These are phyloP conservation scores for Candida dubliniensis DNA, from an alignment of 1,139 yeast genomes.

Conservation along the genomic window DNA sequence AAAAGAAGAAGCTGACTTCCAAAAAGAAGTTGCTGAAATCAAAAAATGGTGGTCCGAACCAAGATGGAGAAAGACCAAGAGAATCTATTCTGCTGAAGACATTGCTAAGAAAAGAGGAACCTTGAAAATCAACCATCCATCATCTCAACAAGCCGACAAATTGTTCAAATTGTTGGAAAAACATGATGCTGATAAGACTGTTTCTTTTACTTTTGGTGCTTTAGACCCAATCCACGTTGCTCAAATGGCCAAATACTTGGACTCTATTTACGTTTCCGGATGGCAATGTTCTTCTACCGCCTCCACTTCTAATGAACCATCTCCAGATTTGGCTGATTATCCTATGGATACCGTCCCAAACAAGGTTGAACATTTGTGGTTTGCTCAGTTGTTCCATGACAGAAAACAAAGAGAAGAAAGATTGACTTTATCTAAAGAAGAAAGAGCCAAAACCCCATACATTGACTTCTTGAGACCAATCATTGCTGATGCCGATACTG, in stretches of 20 bases:
- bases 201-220: slow-evolving; percentile 92
- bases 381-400: slow-evolving; percentile 96
- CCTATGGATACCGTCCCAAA: slow-evolving; percentile 99
- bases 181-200: slow-evolving; percentile 74
- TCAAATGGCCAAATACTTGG: slow-evolving; percentile 95
- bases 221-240: slow-evolving; percentile 94
- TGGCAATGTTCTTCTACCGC: slow-evolving; percentile 99
- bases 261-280: slow-evolving; percentile 90
- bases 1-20: slow-evolving; percentile 65
- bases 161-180: slow-evolving; percentile 66
- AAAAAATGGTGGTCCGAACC: slow-evolving; percentile 91
- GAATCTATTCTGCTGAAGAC: slow-evolving; percentile 86
- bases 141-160: slow-evolving; percentile 81
- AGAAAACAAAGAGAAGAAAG: slow-evolving; percentile 93
- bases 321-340: slow-evolving; percentile 97
- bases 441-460: slow-evolving; percentile 63
- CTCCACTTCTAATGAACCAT: slow-evolving; percentile 94
- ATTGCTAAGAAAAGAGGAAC: slow-evolving; percentile 89
- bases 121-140: slow-evolving; percentile 66
- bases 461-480: slow-evolving; percentile 91
- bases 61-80: slow-evolving; percentile 85
- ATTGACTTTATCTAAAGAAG: slow-evolving; percentile 53
- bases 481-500: slow-evolving; percentile 97
- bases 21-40: slow-evolving; percentile 69
- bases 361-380: slow-evolving; percentile 95